Base-by-base conservation (phyloP, 2,329 filamentous ascomycete genomes). In the Exophiala oligosperma region DNA sequence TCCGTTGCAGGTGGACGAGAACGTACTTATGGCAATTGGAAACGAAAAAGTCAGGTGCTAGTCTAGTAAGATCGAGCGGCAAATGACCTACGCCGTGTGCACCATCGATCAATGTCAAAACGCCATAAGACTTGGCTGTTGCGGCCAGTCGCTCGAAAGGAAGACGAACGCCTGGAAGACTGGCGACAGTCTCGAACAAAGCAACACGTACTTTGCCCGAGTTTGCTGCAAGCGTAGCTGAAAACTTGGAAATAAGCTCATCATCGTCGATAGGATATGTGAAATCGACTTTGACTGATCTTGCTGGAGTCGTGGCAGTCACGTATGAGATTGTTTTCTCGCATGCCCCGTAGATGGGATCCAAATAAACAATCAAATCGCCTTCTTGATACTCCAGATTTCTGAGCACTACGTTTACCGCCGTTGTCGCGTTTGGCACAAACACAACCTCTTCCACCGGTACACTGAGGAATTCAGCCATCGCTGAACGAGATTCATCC, bases 41-140 rank as follows among this genome's bases (percentile, higher is more conserved):
- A 12, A 92, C 82, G 69, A 95, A 90, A 75, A 95, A 96, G 72
- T 97, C 92, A 0, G 91, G 87, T 60, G 91, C 82, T 2, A 91
- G 74, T 1, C 73, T 71, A 0, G 69, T 62, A 9, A 96, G 74
- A 71, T 95, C 83, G 4, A 96, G 72, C 1, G 81, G 77, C 4
- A 96, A 79, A 72, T 94, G 88, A 1, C 92, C 92, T 24, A 95
- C 75, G 1, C 88, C 88, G 73, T 97, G 92, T 0, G 92, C 92
- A n/a, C 84, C 92, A 70, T 97, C 92, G 37, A 96, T 78, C 14
- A 90, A 77, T 65, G 87, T 92, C 53, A 93, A 69, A 1, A 96
- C 75, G 0, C 81, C 84, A 17, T 86, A 75, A 54, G 86, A 81
- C 38, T 79, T 81, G 70, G 91, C 96, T 0, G 82, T 78, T 4